Base-by-base conservation (phyloP, 148 eudicot species). In the Arbutus unedo region DNA sequence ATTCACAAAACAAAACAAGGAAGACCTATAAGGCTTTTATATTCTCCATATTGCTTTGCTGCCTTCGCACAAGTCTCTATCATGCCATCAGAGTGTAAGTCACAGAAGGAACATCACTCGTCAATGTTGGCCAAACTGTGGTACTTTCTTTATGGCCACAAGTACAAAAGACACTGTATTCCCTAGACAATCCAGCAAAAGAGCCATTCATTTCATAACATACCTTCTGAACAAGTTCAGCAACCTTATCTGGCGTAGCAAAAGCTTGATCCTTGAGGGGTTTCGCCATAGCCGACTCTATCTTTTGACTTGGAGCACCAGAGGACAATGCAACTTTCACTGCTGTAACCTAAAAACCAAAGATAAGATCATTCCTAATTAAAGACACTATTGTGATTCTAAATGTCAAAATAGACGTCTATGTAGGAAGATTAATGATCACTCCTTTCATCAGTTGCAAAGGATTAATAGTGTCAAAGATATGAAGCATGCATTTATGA, bases 241-340 rank as follows among this genome's bases (percentile, higher is more conserved):
- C 90, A 87, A 96, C 96, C 84, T 93, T 96, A 79, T 94, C 98
- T 45, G 98, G 92, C 66, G 93, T 86, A 78, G 99, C 97, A 89
- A 96, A 96, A 82, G 97, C 98, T 82, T 96, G 99, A 90, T 93
- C 98, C 85, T 93, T 94, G 47, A 96, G 93, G 38, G 99, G 99
- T 83, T 88, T 94, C 81, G 88, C 81, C 84, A 90, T 88, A 71
- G 86, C 85, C 16, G 95, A 86, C 53, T 90, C 94, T 19, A 78
- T 67, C 82, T 96, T 96, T 86, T 91, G 92, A 85, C 87, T 93
- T 86, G 91, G 90, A 86, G 55, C 84, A 81, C 95, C 92, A 11
- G 97, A 91, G 68, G 94, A 90, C 55, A 91, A 47, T 84, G 98
- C 89, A 85, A 89, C 88, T 89, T 92, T 96, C 74, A 96, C 98